Evolutionary conservation across 179 eudicot genomes (phyloP), one percentile per base, ranked within the genome.

Genomic region (Spinacia oleracea): DNA sequence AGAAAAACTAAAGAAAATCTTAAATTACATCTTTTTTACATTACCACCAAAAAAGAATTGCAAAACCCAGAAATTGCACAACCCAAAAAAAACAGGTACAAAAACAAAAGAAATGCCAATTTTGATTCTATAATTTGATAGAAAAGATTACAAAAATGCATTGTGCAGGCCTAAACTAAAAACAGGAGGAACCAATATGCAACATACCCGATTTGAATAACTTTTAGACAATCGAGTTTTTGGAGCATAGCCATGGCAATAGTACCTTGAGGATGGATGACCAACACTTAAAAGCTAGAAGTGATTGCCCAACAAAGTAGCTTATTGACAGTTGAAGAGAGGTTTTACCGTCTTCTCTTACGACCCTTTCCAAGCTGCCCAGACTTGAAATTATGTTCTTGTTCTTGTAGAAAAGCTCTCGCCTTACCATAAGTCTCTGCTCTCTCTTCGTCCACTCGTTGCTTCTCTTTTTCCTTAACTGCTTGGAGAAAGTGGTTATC

Each of bases 391-490:
- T 91, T 95, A 79, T 96, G 98, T 70, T 96, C 98, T 86, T 93
- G 98, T 78, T 93, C 98, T 77, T 96, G 97, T 65, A 96, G 99
- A 81, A 96, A 93, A 77, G 99, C 97, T 83, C 77, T 79, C 6
- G 82, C 87, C 84, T 90, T 90, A 0, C 98, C 98, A 72, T 88
- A 88, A 60, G 83, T 88, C 79, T 90, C 96, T n/a, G 94, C 89
- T 74, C 88, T 89, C 78, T 96, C 99, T 86, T 90, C 92, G 70
- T 88, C 92, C 20, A 81, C 42, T 34, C 79, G 83, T 9, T 76
- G 89, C 81, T 82, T 89, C 21, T 93, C 93, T 71, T 80, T 85
- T 9, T 84, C 91, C 86, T 93, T 96, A 58, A 86, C 93, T 78
- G 79, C 91, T 35, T 74, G 85, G 77, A 96, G 82, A 89, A 96